These are phyloP conservation scores for Trichaptum fuscoviolaceum DNA, from an alignment of 768 basidiomycete genomes.

Conservation along the genomic window DNA sequence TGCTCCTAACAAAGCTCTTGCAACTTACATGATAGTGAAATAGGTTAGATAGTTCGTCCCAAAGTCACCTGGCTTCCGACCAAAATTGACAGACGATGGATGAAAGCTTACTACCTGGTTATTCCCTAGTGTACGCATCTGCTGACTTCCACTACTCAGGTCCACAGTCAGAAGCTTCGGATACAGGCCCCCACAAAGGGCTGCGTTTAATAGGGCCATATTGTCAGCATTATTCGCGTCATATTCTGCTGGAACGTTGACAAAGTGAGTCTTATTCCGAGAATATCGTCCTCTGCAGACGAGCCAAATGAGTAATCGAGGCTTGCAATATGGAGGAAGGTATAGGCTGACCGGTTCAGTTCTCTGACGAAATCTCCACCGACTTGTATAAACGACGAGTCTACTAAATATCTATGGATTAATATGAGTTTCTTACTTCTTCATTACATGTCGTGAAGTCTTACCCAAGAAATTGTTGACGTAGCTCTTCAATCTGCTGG, in stretches of 20 bases:
- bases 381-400: constrained; percentile 77
- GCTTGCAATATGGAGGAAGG: constrained; percentile 1
- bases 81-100: constrained; percentile 89
- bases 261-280: constrained; percentile 70
- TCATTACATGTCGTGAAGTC: constrained; percentile 10
- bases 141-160: constrained; percentile 33
- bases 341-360: constrained; percentile 49
- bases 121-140: constrained; percentile 77
- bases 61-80: constrained; percentile 60
- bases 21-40: constrained; percentile 79
- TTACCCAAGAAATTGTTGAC: constrained; percentile 82
- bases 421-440: constrained; percentile 5
- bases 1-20: not conserved
- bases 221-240: constrained; percentile 64
- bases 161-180: constrained; percentile 86
- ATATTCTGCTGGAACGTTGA: constrained; percentile 63
- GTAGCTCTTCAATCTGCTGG: constrained; percentile 92
- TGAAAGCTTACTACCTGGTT: constrained; percentile 78
- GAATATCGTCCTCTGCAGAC: constrained; percentile 58
- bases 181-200: constrained; percentile 81
- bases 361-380: constrained; percentile 62
- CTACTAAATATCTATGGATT: constrained; percentile 68
- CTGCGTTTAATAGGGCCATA: constrained; percentile 65
- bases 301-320: constrained; percentile 5
- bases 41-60: constrained; percentile 72